These are phyloP conservation scores for Hyaloraphidium curvatum DNA, from an alignment of 192 early-diverging fungal genomes.

Conservation along the genomic window DNA sequence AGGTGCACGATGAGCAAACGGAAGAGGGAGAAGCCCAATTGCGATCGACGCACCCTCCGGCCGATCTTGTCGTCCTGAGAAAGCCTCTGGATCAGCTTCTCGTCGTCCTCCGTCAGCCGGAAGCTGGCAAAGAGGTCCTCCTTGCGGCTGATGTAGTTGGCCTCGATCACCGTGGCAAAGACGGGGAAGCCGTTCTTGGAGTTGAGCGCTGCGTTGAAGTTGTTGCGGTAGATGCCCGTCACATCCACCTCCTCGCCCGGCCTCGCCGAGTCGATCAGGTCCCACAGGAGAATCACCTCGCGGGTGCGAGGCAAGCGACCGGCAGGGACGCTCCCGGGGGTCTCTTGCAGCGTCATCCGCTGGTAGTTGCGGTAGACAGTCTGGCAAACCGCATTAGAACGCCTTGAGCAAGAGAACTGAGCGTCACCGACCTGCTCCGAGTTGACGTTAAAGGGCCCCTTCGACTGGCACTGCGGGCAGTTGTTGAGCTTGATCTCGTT, in stretches of 20 bases:
- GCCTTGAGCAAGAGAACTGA: neutral
- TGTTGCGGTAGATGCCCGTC: constrained; percentile 89
- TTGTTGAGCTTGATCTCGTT: constrained; percentile 64
- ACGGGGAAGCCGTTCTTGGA: constrained; percentile 90
- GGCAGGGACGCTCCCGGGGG: constrained; percentile 82
- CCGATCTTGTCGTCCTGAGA: constrained; percentile 61
- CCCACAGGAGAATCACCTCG: constrained; percentile 86
- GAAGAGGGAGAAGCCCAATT: neutral
- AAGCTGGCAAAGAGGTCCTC: constrained; percentile 76
- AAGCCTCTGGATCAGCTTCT: constrained; percentile 48
- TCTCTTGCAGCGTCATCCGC: constrained; percentile 85
- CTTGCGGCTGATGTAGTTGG: constrained; percentile 80
- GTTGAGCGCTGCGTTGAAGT: constrained; percentile 74
- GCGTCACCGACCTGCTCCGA: constrained; percentile 46
- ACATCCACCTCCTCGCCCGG: constrained; percentile 93
- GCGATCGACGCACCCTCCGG: constrained; percentile 32
- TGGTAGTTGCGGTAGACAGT: constrained; percentile 97
- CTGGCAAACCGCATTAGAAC: constrained; percentile 11
- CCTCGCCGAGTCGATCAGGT: constrained; percentile 84
- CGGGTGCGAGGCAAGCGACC: constrained; percentile 86
- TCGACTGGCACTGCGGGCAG: constrained; percentile 74
- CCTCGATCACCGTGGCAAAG: constrained; percentile 88
- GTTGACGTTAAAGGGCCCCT: constrained; percentile 81
- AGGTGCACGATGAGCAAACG: neutral
- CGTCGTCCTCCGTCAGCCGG: constrained; percentile 79